Base-by-base conservation (phyloP, 163 green algal species). In the Coccomyxa subellipsoidea region DNA sequence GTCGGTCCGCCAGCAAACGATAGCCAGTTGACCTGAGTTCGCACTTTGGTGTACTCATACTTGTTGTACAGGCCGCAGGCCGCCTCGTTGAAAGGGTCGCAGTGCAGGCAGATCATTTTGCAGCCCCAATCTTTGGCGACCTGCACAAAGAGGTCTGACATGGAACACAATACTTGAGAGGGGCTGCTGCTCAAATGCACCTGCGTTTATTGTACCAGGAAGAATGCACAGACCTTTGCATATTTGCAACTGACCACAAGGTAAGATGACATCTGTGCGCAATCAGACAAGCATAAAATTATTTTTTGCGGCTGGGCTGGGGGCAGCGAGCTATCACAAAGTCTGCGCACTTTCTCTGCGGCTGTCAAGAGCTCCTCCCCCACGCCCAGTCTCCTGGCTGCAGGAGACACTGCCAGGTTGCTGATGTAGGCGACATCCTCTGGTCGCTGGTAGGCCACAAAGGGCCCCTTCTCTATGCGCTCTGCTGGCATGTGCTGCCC, bases 371-470 rank as follows among this genome's bases (percentile, higher is more conserved):
- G 82, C 59, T 72, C 69, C 75, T 78, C 59, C 3, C 87, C 89
- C 8, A 93, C 36, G 23, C 89, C 89, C 3, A 79, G 83, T 54
- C 89, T 83, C 37, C 89, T 84, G 35, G 83, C 80, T 8, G 37
- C 0, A 0, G 86, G 84, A n/a, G 80, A 6, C 54, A 93, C 89
- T 8, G 89, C 89, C 72, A 93, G 81, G 72, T 92, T 92, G 88
- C 82, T 88, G n/a, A 93, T 83, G 85, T 93, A 93, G 6, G 83
- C 86, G 38, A 89, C 83, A 29, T 84, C 87, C 76, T 69, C 18
- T n/a, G 9, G 76, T 12, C 36, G 38, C 76, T 80, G 21, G n/a
- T 69, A 66, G 25, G 38, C 38, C 76, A 59, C 76, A 69, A 59
- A 80, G 15, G 38, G 31, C 25, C 37, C 38, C 38, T 38, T 39